These are phyloP conservation scores for Suhomyces ambrosiae DNA, from an alignment of 1,139 yeast species.

Conservation along the genomic window DNA sequence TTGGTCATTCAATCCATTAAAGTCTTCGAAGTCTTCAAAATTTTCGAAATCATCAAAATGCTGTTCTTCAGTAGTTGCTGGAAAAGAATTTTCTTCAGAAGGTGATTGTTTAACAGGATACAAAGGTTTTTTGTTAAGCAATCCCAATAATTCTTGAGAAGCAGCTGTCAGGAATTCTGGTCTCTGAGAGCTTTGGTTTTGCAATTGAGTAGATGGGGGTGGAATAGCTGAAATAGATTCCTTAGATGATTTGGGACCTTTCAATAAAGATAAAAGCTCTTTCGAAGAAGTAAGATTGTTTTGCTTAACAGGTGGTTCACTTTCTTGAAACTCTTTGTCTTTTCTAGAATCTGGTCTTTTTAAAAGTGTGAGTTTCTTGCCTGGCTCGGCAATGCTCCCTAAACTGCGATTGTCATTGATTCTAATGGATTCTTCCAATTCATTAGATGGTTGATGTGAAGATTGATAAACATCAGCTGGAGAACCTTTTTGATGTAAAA, in stretches of 20 bases:
- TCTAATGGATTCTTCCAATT: slow-evolving; percentile 29
- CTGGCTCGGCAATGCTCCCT: slow-evolving; percentile 18
- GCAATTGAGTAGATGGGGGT: neutral
- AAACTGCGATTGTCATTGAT: slow-evolving; percentile 13
- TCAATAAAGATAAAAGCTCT: slow-evolving; percentile 23
- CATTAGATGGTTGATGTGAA: slow-evolving; percentile 28
- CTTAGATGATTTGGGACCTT: slow-evolving; percentile 12
- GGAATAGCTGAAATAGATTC: neutral
- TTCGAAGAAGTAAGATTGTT: slow-evolving; percentile 14
- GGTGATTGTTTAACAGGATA: no score
- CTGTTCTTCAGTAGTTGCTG: neutral
- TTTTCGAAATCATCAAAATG: slow-evolving; percentile 23
- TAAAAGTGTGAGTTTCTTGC: slow-evolving; percentile 36
- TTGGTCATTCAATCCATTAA: slow-evolving; percentile 30
- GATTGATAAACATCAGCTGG: slow-evolving; percentile 6
- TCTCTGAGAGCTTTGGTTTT: neutral
- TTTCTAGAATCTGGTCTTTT: slow-evolving; percentile 25
- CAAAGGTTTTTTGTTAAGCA: slow-evolving; percentile 22
- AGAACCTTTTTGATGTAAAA: slow-evolving; percentile 5
- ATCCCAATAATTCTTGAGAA: slow-evolving; percentile 25
- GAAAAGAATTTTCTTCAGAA: no score
- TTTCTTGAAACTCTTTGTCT: slow-evolving; percentile 1
- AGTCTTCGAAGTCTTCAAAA: slow-evolving; percentile 43
- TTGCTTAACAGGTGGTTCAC: slow-evolving; percentile 2
- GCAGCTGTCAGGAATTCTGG: slow-evolving; percentile 5